Conservation (phyloP, 768 basidiomycete species). For the Multifurca ochricompacta region DNA sequence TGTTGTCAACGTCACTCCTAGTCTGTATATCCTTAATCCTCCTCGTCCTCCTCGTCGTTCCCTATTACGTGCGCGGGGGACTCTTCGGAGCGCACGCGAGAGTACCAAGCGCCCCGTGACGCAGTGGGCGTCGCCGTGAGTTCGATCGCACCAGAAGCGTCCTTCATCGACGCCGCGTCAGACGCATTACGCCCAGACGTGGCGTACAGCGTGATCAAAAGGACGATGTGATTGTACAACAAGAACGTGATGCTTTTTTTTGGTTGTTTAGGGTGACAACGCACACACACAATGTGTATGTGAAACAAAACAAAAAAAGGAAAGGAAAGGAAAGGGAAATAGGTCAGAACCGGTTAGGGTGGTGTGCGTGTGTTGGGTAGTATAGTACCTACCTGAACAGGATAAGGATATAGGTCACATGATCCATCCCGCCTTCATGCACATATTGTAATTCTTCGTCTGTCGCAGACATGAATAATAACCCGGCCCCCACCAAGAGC, state of each 20-base stretch:
- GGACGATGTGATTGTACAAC: conserved; percentile 64
- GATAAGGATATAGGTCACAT: conserved; percentile 82
- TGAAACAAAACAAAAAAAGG: conserved; percentile 10
- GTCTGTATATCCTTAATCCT: too few relatives aligned
- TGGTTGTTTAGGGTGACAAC: neutral
- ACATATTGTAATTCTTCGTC: conserved; percentile 80
- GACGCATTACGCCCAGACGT: conserved; percentile 53
- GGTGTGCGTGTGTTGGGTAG: too few relatives aligned
- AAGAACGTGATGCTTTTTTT: conserved; percentile 60
- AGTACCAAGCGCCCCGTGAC: conserved; percentile 49
- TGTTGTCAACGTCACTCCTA: too few relatives aligned
- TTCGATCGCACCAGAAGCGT: conserved; percentile 35
- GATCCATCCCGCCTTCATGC: conserved; percentile 72
- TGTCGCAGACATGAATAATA: conserved; percentile 89
- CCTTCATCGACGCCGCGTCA: conserved; percentile 12
- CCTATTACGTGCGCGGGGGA: conserved; percentile 42
- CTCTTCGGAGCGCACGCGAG: conserved; percentile 42
- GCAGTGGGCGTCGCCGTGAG: conserved; percentile 31
- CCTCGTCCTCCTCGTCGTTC: conserved; percentile 37
- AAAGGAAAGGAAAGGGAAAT: conserved; percentile 1
- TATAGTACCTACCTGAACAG: conserved; percentile 61
- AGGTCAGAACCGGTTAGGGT: too few relatives aligned
- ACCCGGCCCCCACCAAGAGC: conserved; percentile 26
- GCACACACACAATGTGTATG: neutral
- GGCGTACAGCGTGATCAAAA: conserved; percentile 61